Evolutionary conservation across 768 basidiomycete species (phyloP), one percentile per base, ranked within the genome.

Genomic region (Hirschioporus abietinus): DNA sequence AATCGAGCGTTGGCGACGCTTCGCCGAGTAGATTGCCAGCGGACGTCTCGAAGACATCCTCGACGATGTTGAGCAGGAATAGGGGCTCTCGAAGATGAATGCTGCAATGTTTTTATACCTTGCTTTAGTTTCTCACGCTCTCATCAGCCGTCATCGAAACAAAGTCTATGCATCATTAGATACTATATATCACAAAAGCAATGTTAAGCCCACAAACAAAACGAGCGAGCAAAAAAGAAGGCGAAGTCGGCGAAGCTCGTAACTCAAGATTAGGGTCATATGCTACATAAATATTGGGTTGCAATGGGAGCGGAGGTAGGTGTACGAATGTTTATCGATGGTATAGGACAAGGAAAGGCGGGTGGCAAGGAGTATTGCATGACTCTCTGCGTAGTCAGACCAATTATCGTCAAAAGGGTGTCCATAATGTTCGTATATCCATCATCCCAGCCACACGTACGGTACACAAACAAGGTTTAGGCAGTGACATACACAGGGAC

Each of bases 81-180:
- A 52, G 42, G 42, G 42, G 42, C 12, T 52, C 12, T 15, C 4
- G 20, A 52, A 52, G 42, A 52, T 8, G 42, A 52, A 20, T 36
- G 7, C 42, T 2, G 42, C 4, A 2, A 3, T 52, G 42, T 6
- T 52, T 52, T 15, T 15, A 52, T 52, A 52, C 20, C 42, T 6
- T 12, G 15, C 3, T 52, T 20, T 15, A 20, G 4, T 52, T 52
- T 52, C 42, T 20, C 42, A 52, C 42, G 42, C 42, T 30, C 35
- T 36, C 35, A 36, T 7, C 7, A 36, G 35, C 20, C 42, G 20
- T 52, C 20, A 52, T 15, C 20, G 12, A 15, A 36, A 36, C 35
- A 36, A 52, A 52, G 42, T 52, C 42, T 52, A 52, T 52, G 42
- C 42, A 52, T 52, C 42, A 52, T 52, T 52, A 52, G 42, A 52